A percentile compares a stretch with the other conserved stretches of the same genome.
phyloP scores from a whole-genome alignment of 495 filamentous ascomycete species.

The Cudoniella acicularis region DNA sequence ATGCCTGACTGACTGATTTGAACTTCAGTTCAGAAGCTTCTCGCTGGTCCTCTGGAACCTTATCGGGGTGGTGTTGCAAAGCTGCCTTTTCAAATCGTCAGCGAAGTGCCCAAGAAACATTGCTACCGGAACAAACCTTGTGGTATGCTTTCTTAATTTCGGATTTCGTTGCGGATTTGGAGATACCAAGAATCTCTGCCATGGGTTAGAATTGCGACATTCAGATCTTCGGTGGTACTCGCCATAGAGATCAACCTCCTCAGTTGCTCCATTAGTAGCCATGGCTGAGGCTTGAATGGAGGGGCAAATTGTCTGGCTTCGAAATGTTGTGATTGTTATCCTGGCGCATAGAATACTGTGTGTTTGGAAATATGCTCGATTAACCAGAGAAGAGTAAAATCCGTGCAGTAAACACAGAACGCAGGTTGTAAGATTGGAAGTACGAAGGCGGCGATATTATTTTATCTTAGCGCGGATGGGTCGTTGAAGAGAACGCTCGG shows the following conservation, averaged over 20 bases:
- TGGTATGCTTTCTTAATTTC: slow-evolving; percentile 98
- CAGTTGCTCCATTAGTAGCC: slow-evolving; percentile 22
- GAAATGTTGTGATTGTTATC: not conserved
- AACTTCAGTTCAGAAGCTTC: slow-evolving; percentile 82
- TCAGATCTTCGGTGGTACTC: slow-evolving; percentile 19
- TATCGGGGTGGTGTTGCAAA: slow-evolving; percentile 87
- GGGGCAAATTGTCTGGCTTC: not conserved
- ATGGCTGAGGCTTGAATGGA: slow-evolving; percentile 10
- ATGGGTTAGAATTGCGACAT: slow-evolving; percentile 2
- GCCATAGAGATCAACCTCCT: slow-evolving; percentile 65
- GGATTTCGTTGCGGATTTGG: slow-evolving; percentile 63
- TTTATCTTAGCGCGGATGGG: slow-evolving; percentile 21
- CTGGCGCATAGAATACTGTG: not conserved
- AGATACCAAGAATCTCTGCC: slow-evolving; percentile 71
- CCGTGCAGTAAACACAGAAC: not conserved
- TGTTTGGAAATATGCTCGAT: not conserved
- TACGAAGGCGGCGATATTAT: slow-evolving; percentile 3
- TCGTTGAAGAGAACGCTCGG: slow-evolving; percentile 10
- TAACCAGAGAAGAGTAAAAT: not conserved
- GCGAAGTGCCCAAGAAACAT: slow-evolving; percentile 10
- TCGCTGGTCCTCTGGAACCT: slow-evolving; percentile 84
- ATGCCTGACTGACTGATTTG: slow-evolving; percentile 87
- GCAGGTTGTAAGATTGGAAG: not conserved
- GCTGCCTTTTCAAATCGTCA: slow-evolving; percentile 60
- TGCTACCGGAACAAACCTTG: slow-evolving; percentile 57